Evolutionary conservation across 2,329 filamentous ascomycete genomes (phyloP).

Genomic region (Pyrenochaeta sp.): DNA sequence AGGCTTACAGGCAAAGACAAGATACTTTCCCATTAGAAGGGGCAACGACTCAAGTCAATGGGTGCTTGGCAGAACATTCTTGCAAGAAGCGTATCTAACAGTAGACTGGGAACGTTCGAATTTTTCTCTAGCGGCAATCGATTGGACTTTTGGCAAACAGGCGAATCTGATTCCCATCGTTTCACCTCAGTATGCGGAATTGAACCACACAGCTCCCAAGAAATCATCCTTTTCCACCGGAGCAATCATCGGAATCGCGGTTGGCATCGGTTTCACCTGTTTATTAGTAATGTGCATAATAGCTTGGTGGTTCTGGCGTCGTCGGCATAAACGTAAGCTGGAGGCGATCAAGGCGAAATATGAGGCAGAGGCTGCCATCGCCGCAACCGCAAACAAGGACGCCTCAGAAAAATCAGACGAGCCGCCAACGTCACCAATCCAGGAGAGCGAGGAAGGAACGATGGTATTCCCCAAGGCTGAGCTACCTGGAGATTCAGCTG

Average conservation of each 20-base stretch:
- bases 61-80: constrained; percentile 72
- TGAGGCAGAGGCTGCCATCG: constrained; percentile 29
- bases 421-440: constrained; percentile 28
- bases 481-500: constrained; percentile 45
- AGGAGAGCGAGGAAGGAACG: constrained; percentile 28
- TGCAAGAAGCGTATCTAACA: constrained; percentile 70
- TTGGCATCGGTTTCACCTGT: constrained; percentile 49
- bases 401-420: constrained; percentile 30
- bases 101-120: constrained; percentile 59
- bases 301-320: constrained; percentile 47
- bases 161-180: constrained; percentile 44
- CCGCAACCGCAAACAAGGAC: constrained; percentile 29
- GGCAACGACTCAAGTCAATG: constrained; percentile 63
- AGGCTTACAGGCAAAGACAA: constrained; percentile 67
- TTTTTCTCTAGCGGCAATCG: constrained; percentile 56
- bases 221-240: constrained; percentile 35
- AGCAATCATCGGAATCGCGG: constrained; percentile 55
- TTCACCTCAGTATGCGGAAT: constrained; percentile 34
- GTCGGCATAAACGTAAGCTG: constrained; percentile 30
- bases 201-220: neutral
- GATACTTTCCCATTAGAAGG: constrained; percentile 72
- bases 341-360: constrained; percentile 34
- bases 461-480: constrained; percentile 58
- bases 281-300: constrained; percentile 41
- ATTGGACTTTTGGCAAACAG: constrained; percentile 39